Evolutionary conservation across 23 red algal genomes (phyloP), one percentile per base, ranked within the genome.

Genomic region (Gracilaria gracilis): DNA sequence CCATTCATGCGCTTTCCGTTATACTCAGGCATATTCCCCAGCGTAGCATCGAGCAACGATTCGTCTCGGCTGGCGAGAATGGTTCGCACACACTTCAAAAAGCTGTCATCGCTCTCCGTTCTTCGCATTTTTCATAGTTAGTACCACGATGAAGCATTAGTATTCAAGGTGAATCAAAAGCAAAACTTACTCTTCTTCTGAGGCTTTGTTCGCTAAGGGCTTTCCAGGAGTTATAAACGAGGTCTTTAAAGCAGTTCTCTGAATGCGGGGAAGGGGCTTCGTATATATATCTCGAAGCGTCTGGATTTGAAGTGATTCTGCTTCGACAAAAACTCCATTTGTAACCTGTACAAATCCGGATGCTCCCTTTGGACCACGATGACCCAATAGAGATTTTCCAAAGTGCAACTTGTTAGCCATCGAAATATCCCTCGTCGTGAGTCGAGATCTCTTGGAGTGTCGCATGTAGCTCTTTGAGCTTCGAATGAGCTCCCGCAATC

Each of bases 401-500:
- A 77, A 77, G 15, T 77, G 72, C 23, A 37, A 6, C 27, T 50
- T 77, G 72, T 77, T 40, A 37, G 93, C 96, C 37, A 64, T 59
- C 5, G 77, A 65, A 14, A 98, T 64, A 80, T 98, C 96, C 23
- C 2, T 71, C 1, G 72, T 67, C 12, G 87, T 95, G 32, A 98
- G 91, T 11, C 75, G 67, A 9, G 78, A 21, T 0, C 96, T 89
- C 67, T 98, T 98, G 32, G 96, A 89, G 61, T 98, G 93, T 39
- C 89, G 78, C 96, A 98, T 98, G 75, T 95, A 98, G 62, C 95
- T 95, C 71, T 86, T 73, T 20, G 93, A 69, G 58, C 89, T 89
- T 57, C 93, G 96, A 61, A 98, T 87, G 27, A 95, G 65, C 32
- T 95, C 83, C 19, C 96, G 91, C 11, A 98, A 76, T 29, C 82